Conservation (phyloP, 495 filamentous ascomycete species). For the Sabuloglossum arenarium region DNA sequence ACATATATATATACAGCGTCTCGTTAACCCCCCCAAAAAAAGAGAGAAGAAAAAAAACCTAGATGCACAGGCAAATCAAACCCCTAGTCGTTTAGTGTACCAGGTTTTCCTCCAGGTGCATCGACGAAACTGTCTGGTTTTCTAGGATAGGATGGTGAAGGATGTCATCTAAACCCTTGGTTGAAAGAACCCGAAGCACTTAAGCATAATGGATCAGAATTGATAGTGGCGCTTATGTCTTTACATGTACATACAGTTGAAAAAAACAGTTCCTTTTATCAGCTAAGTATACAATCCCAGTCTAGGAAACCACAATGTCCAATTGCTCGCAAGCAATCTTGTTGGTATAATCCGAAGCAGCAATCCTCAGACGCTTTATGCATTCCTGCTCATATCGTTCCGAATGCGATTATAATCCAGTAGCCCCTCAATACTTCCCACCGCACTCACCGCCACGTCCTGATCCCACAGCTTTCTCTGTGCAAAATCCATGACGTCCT, state of each 20-base stretch:
- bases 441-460: conserved; percentile 80
- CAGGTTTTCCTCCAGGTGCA: no score
- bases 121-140: no score
- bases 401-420: conserved; percentile 81
- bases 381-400: conserved; percentile 75
- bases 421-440: conserved; percentile 78
- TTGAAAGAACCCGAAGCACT: no score
- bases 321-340: not conserved
- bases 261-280: not conserved
- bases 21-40: no score
- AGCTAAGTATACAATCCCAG: not conserved
- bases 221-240: not conserved
- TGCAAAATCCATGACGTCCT: conserved; percentile 93
- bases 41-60: no score
- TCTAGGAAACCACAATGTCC: not conserved
- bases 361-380: conserved; percentile 12
- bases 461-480: conserved; percentile 86
- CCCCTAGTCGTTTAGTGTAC: no score
- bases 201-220: not conserved
- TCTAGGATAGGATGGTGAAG: no score
- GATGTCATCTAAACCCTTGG: no score
- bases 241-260: not conserved
- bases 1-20: no score
- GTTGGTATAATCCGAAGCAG: not conserved
- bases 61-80: no score